Base-by-base conservation (phyloP, 495 filamentous ascomycete genomes). In the Aspergillus nanangensis region DNA sequence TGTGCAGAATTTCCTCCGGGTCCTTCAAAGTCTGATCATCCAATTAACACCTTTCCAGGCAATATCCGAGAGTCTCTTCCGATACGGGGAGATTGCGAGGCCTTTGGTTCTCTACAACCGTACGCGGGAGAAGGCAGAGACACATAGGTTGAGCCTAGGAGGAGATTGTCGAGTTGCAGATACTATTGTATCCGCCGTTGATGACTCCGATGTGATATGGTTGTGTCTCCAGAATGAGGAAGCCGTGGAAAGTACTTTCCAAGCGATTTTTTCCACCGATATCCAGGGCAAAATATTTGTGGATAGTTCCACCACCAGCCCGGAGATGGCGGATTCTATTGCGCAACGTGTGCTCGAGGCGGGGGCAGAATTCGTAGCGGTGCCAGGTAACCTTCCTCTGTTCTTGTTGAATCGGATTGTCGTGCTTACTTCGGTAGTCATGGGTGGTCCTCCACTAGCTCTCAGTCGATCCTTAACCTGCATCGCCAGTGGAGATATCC, bases 201-300 rank as follows among this genome's bases (percentile, higher is more conserved):
- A 22, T 14, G 19, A 10, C 8, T 25, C 44, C 11, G 44, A 47
- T 20, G 40, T 47, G n/a, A 14, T 47, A 27, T 47, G 44, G 44
- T 31, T 22, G 11, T 47, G 44, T 27, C 14, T 47, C 8, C 44
- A 47, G 36, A 25, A 47, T 18, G 27, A 47, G 23, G 35, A 9
- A n/a, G 44, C 44, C 15, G 44, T 47, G 8, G 23, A 39, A 15
- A 15, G 27, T 10, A 22, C 22, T 18, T 47, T 47, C 24, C 27
- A 47, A 14, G 14, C 18, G 14, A 40, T 40, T n/a, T 23, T 39
- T 8, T 3, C 37, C 8, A 8, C 33, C 18, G 8, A 19, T 14
- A 36, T 45, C 14, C 11, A 22, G 25, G 44, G 44, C 13, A 47
- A 47, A 19, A 35, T 47, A 9, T 47, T 47, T 32, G 44, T 47